These are phyloP conservation scores for Chenopodium album DNA, from an alignment of 148 eudicot species.

Conservation along the genomic window DNA sequence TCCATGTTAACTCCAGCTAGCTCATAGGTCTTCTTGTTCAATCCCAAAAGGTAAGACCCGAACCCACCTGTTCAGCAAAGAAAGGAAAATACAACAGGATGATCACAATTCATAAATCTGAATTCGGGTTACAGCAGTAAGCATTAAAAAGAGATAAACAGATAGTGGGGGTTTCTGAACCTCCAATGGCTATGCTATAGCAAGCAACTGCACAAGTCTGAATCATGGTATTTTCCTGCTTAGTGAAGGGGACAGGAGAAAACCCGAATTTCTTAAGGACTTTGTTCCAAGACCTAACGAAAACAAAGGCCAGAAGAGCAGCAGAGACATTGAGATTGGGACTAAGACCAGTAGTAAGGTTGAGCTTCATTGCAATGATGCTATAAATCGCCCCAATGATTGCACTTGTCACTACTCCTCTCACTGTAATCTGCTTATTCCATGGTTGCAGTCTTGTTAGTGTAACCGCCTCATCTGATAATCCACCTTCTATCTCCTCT, in stretches of 20 bases:
- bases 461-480: constrained; percentile 7
- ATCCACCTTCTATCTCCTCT: constrained; percentile 19
- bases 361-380: constrained; percentile 72
- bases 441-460: constrained; percentile 50
- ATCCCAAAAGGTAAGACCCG: constrained; percentile 72
- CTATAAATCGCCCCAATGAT: constrained; percentile 57
- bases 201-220: constrained; percentile 87
- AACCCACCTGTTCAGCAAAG: constrained; percentile 55
- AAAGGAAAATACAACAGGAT: background rate
- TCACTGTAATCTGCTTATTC: constrained; percentile 63
- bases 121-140: background rate
- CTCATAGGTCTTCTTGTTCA: constrained; percentile 76
- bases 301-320: constrained; percentile 71
- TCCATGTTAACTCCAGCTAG: constrained; percentile 49
- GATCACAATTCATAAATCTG: background rate
- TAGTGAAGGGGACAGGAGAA: constrained; percentile 60
- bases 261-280: constrained; percentile 45
- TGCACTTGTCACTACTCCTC: constrained; percentile 61
- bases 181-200: constrained; percentile 77
- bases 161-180: constrained; percentile 24
- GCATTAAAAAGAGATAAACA: background rate
- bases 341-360: constrained; percentile 73
- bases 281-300: constrained; percentile 57
- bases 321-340: constrained; percentile 80
- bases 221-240: constrained; percentile 86